Evolutionary conservation across 1,284 basidiomycete genomes (phyloP).

Genomic region (Anthracocystis setariae): DNA sequence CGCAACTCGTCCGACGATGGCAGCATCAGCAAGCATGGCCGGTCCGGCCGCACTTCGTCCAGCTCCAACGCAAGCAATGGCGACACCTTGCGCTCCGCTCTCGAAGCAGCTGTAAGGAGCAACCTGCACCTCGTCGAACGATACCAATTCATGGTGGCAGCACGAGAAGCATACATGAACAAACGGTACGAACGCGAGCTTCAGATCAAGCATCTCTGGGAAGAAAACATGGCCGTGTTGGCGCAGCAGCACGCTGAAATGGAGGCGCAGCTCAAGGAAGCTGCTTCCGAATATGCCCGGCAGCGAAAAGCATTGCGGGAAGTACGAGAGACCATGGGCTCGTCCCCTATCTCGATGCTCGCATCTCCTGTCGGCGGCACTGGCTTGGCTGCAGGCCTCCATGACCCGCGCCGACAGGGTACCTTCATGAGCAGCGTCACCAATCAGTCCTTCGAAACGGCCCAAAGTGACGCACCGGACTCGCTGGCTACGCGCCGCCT

Average conservation of each 20-base stretch:
- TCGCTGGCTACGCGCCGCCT: constrained; percentile 43
- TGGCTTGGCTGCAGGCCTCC: constrained; percentile 10
- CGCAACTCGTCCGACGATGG: constrained; percentile 24
- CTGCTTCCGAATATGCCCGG: constrained; percentile 68
- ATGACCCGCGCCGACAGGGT: constrained; percentile 22
- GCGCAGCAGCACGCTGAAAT: constrained; percentile 86
- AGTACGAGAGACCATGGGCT: constrained; percentile 61
- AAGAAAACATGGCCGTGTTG: constrained; percentile 86
- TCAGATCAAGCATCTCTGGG: constrained; percentile 79
- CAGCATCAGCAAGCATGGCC: constrained; percentile 71
- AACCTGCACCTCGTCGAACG: constrained; percentile 73
- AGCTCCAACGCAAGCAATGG: constrained; percentile 16
- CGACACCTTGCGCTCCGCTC: constrained; percentile 39
- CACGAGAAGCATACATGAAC: constrained; percentile 80
- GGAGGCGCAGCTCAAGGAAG: constrained; percentile 76
- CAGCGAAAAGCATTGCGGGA: constrained; percentile 68
- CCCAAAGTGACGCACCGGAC: constrained; percentile 9
- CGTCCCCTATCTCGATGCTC: constrained; percentile 64
- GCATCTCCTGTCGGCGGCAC: constrained; percentile 16
- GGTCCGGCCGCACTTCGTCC: constrained; percentile 69
- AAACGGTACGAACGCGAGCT: constrained; percentile 78
- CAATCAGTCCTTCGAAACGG: constrained; percentile 16
- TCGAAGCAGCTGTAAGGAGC: constrained; percentile 28
- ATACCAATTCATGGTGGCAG: constrained; percentile 78
- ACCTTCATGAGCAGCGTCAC: constrained; percentile 22